A percentile compares a stretch with the other conserved stretches of the same genome.
Evolutionary conservation across 768 basidiomycete genomes (phyloP).

Genomic region (Porphyrellus cyaneotinctus): DNA sequence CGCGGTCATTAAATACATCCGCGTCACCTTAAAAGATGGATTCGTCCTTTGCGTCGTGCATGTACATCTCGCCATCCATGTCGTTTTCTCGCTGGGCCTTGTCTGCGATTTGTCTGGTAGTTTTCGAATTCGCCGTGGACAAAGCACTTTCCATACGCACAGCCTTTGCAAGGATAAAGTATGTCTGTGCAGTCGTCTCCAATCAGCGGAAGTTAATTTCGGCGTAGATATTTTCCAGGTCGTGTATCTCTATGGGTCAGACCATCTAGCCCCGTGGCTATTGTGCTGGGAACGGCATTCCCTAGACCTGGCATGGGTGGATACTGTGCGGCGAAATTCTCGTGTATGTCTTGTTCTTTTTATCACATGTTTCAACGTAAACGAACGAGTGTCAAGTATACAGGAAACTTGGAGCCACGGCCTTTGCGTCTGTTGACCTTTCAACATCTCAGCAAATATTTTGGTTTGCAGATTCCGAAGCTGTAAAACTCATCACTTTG

Average conservation of each 20-base stretch:
- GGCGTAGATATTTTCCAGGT: slow-evolving; percentile 19
- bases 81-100: slow-evolving; percentile 8
- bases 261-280: slow-evolving; percentile 29
- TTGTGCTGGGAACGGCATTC: slow-evolving; percentile 30
- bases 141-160: slow-evolving; percentile 3
- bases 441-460: slow-evolving; percentile 30
- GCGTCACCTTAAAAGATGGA: too few relatives aligned
- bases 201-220: not conserved
- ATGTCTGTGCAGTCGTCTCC: not conserved
- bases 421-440: slow-evolving; percentile 35
- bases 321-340: slow-evolving; percentile 33
- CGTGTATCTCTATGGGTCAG: slow-evolving; percentile 26
- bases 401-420: slow-evolving; percentile 37
- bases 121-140: slow-evolving; percentile 5
- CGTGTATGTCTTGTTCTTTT: slow-evolving; percentile 26
- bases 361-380: not conserved
- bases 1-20: too few relatives aligned
- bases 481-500: slow-evolving; percentile 33
- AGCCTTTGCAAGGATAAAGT: slow-evolving; percentile 21
- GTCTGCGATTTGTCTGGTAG: slow-evolving; percentile 2
- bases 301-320: slow-evolving; percentile 35
- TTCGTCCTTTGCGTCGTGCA: not conserved
- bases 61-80: not conserved
- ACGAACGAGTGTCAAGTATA: slow-evolving; percentile 28
- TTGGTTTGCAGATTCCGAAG: slow-evolving; percentile 44